Conservation (phyloP, 2,329 filamentous ascomycete genomes). For the Aureobasidium sp. region DNA sequence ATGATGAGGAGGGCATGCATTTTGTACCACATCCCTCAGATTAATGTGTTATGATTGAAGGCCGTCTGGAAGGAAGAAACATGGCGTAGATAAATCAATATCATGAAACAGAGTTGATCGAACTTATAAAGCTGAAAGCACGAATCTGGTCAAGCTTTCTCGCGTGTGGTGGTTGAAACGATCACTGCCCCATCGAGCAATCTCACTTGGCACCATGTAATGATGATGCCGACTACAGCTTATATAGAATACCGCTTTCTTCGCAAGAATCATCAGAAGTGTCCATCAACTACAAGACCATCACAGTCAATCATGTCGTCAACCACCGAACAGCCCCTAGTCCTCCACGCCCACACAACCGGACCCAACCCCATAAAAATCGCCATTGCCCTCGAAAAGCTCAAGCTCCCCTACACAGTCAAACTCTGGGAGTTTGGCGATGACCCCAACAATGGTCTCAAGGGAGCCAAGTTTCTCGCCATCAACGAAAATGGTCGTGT, state of each 20-base stretch:
- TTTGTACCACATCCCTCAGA: neutral
- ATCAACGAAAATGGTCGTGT: constrained; percentile 41
- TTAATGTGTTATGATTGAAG: neutral
- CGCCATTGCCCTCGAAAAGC: constrained; percentile 36
- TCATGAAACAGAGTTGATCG: neutral
- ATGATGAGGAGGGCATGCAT: neutral
- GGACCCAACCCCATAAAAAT: constrained; percentile 41
- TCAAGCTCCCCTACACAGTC: constrained; percentile 36
- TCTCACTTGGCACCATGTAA: neutral
- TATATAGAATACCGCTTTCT: neutral
- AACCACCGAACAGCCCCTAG: constrained; percentile 32
- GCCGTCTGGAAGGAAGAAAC: neutral
- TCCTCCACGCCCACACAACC: constrained; percentile 35
- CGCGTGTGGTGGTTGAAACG: neutral
- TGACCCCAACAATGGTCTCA: constrained; percentile 30
- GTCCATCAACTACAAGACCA: neutral
- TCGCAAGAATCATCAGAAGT: neutral
- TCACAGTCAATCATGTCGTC: constrained; percentile 19
- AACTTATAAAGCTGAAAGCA: neutral
- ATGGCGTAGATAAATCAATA: no score
- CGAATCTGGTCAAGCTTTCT: neutral
- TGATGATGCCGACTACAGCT: neutral
- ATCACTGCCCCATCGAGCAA: neutral
- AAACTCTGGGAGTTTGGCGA: constrained; percentile 39
- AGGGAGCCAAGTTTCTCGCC: constrained; percentile 32